These are phyloP conservation scores for Kazachstania sp. DNA, from an alignment of 1,139 yeast species.

Conservation along the genomic window DNA sequence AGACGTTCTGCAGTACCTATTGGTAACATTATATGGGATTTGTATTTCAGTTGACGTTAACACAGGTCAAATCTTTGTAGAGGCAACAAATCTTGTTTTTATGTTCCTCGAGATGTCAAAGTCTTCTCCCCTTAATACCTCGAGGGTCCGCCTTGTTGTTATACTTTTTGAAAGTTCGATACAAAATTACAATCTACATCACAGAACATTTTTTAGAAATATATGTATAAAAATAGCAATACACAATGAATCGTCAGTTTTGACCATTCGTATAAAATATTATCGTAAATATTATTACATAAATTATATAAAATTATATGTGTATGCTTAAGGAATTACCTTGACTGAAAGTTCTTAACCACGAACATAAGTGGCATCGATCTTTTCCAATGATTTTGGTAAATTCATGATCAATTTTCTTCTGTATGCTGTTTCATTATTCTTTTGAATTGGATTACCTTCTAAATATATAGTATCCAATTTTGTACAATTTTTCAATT, in stretches of 20 bases:
- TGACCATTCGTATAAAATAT: not conserved
- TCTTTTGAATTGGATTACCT: constrained; percentile 79
- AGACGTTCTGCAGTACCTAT: not conserved
- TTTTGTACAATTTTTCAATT: constrained; percentile 53
- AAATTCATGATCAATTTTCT: constrained; percentile 69
- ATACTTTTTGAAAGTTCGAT: no score
- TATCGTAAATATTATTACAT: not conserved
- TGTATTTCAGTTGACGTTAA: not conserved
- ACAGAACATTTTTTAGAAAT: no score
- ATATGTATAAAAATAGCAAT: no score
- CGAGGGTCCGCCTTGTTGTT: no score
- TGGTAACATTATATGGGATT: not conserved
- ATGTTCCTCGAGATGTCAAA: no score
- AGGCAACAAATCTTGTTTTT: no score
- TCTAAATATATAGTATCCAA: constrained; percentile 90
- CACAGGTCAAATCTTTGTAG: no score
- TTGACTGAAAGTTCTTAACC: constrained; percentile 12
- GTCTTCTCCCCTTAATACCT: no score
- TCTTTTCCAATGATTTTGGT: constrained; percentile 60
- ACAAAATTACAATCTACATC: no score
- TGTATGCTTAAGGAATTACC: not conserved
- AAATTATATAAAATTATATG: not conserved
- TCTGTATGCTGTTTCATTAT: constrained; percentile 73
- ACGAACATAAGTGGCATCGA: constrained; percentile 76
- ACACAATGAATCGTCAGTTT: not conserved